A percentile compares a stretch with the other conserved stretches of the same genome.
These are phyloP conservation scores for Whalleya microplaca DNA, from an alignment of 2,329 filamentous ascomycete genomes.

Conservation along the genomic window DNA sequence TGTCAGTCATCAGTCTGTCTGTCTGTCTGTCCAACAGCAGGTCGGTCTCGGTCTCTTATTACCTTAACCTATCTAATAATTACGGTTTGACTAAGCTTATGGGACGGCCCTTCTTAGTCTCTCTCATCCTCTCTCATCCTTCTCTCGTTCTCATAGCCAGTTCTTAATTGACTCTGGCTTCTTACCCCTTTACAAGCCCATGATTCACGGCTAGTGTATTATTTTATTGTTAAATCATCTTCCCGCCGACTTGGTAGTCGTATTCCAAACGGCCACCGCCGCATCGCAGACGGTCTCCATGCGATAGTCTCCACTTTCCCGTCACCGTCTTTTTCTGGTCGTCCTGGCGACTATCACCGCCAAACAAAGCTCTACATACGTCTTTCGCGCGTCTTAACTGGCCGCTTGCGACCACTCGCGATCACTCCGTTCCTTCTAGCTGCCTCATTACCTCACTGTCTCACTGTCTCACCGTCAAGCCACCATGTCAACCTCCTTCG, in stretches of 20 bases:
- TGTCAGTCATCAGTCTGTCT: slow-evolving; percentile 3
- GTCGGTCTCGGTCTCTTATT: slow-evolving; percentile 2
- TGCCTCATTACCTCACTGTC: too few relatives aligned
- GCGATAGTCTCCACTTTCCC: slow-evolving; percentile 30
- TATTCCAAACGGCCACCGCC: slow-evolving; percentile 31
- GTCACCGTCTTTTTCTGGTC: slow-evolving; percentile 31
- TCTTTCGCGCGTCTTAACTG: slow-evolving; percentile 14
- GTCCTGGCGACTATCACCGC: slow-evolving; percentile 24
- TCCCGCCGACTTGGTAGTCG: slow-evolving; percentile 16
- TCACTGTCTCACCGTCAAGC: slow-evolving; percentile 4
- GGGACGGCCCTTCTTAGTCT: slow-evolving; percentile 27
- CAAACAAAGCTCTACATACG: slow-evolving; percentile 23
- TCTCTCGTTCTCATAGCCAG: slow-evolving; percentile 28
- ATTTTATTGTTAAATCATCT: slow-evolving; percentile 8
- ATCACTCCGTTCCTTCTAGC: too few relatives aligned
- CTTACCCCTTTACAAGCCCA: slow-evolving; percentile 14
- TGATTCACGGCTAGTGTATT: slow-evolving; percentile 30
- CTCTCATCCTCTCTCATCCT: too few relatives aligned
- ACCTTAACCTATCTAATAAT: slow-evolving; percentile 10
- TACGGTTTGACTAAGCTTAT: slow-evolving; percentile 21
- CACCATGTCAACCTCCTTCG: slow-evolving; percentile 60
- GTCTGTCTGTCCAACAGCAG: background rate
- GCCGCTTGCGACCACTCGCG: background rate
- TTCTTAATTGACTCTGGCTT: slow-evolving; percentile 42
- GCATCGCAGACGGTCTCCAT: slow-evolving; percentile 23